phyloP scores from a whole-genome alignment of 352 stramenopile species.

The Phytophthora kernoviae region DNA sequence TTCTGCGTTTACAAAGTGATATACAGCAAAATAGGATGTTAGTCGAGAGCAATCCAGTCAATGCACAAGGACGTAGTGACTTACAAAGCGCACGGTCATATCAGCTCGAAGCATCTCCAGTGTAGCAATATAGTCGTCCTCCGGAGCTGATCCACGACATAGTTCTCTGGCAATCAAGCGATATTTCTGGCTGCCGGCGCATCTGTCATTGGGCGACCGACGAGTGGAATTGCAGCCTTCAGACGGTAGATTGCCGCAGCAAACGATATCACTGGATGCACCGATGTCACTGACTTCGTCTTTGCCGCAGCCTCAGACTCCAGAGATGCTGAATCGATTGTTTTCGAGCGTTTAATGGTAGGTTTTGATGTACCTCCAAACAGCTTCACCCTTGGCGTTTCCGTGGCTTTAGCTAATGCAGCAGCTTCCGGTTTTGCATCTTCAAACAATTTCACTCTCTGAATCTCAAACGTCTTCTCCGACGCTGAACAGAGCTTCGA shows the following conservation, averaged over 20 bases:
- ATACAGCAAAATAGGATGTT: constrained; percentile 3
- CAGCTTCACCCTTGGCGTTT: constrained; percentile 20
- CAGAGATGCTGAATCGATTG: constrained; percentile 32
- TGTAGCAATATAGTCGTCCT: constrained; percentile 70
- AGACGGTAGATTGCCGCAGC: constrained; percentile 31
- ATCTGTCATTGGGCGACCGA: constrained; percentile 47
- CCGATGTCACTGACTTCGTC: constrained; percentile 8
- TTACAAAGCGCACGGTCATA: constrained; percentile 76
- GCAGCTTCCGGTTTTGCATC: constrained; percentile 6
- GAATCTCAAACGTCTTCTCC: constrained; percentile 58
- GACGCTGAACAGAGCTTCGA: constrained; percentile 46
- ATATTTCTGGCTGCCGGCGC: constrained; percentile 38
- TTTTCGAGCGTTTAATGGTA: constrained; percentile 28
- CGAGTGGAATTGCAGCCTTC: constrained; percentile 37
- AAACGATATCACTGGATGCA: constrained; percentile 35
- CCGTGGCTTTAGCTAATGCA: constrained; percentile 6
- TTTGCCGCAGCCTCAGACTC: constrained; percentile 29
- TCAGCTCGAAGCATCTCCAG: constrained; percentile 85
- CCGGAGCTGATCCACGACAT: constrained; percentile 36
- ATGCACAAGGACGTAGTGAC: constrained; percentile 12
- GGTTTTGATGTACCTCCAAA: constrained; percentile 25
- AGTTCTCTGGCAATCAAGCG: constrained; percentile 62
- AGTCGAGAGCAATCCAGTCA: not conserved
- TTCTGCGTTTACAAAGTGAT: constrained; percentile 38
- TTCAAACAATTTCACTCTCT: constrained; percentile 52